These are phyloP conservation scores for Candida corydali DNA, from an alignment of 805 yeast species.

Conservation along the genomic window DNA sequence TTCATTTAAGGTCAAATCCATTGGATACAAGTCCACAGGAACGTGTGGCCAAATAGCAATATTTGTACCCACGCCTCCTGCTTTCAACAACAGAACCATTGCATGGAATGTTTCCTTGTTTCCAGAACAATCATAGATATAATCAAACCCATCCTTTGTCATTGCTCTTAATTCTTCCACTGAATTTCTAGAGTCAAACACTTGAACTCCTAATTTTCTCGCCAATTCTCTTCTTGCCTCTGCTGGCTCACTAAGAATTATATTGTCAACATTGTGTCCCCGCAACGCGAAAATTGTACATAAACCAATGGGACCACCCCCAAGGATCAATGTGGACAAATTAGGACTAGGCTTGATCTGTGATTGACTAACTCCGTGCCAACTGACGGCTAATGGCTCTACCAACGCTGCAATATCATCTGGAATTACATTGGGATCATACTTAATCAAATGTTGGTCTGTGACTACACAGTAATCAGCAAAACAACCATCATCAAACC, in stretches of 20 bases:
- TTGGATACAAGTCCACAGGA: slow-evolving; percentile 47
- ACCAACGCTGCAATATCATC: slow-evolving; percentile 47
- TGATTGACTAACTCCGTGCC: slow-evolving; percentile 50
- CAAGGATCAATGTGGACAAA: slow-evolving; percentile 48
- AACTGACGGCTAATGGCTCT: slow-evolving; percentile 57
- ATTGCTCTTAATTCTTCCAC: slow-evolving; percentile 29
- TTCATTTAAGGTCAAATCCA: slow-evolving; percentile 52
- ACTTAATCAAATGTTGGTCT: slow-evolving; percentile 33
- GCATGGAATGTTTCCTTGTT: slow-evolving; percentile 48
- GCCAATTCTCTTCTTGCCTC: slow-evolving; percentile 53
- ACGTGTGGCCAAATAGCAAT: slow-evolving; percentile 61
- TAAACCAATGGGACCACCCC: slow-evolving; percentile 63
- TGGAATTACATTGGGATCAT: slow-evolving; percentile 37
- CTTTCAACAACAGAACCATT: slow-evolving; percentile 44
- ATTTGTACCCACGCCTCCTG: slow-evolving; percentile 55
- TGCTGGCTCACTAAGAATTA: slow-evolving; percentile 59
- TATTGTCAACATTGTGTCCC: slow-evolving; percentile 40
- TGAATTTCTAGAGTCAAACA: slow-evolving; percentile 17
- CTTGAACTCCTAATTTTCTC: slow-evolving; percentile 39
- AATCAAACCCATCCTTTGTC: slow-evolving; percentile 40
- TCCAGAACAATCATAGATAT: slow-evolving; percentile 55
- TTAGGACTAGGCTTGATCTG: slow-evolving; percentile 32
- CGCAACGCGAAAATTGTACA: slow-evolving; percentile 50
- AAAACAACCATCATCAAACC: slow-evolving; percentile 54
- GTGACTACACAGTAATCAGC: slow-evolving; percentile 46